A percentile compares a stretch with the other conserved stretches of the same genome.
phyloP scores from a whole-genome alignment of 1,284 basidiomycete genomes.

The Phellinidium pouzarii region DNA sequence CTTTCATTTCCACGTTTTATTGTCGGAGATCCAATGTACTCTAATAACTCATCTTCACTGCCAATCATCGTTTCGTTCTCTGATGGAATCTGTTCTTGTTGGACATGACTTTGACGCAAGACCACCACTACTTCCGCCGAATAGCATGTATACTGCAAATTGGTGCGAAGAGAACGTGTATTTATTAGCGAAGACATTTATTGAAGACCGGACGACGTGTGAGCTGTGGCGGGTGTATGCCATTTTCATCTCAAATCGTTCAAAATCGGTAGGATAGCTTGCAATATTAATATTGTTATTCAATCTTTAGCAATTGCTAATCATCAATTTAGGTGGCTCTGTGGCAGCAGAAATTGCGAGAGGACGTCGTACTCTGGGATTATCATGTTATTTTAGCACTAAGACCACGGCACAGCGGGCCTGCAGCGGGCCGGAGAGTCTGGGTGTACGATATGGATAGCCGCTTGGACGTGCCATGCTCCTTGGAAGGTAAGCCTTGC shows the following conservation, averaged over 20 bases:
- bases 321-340: slow-evolving; percentile 45
- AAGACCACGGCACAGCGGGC: not conserved
- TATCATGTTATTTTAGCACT: slow-evolving; percentile 66
- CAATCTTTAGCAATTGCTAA: not conserved
- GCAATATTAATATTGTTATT: not conserved
- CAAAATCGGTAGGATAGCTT: slow-evolving; percentile 41
- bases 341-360: slow-evolving; percentile 51
- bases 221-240: slow-evolving; percentile 44
- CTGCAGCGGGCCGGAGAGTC: slow-evolving; percentile 15
- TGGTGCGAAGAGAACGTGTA: slow-evolving; percentile 74
- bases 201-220: slow-evolving; percentile 25
- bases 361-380: slow-evolving; percentile 57
- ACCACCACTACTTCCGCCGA: slow-evolving; percentile 27
- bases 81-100: slow-evolving; percentile 3
- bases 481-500: slow-evolving; percentile 37
- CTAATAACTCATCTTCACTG: not conserved
- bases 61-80: not conserved
- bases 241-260: slow-evolving; percentile 61
- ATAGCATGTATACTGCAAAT: slow-evolving; percentile 32
- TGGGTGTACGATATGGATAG: slow-evolving; percentile 70
- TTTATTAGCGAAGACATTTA: slow-evolving; percentile 43
- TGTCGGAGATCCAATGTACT: slow-evolving; percentile 14
- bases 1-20: too few species aligned
- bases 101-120: not conserved
- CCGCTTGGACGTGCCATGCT: slow-evolving; percentile 40